phyloP scores from a whole-genome alignment of 1,139 yeast genomes.

The Nakaseomyces bracarensis region DNA sequence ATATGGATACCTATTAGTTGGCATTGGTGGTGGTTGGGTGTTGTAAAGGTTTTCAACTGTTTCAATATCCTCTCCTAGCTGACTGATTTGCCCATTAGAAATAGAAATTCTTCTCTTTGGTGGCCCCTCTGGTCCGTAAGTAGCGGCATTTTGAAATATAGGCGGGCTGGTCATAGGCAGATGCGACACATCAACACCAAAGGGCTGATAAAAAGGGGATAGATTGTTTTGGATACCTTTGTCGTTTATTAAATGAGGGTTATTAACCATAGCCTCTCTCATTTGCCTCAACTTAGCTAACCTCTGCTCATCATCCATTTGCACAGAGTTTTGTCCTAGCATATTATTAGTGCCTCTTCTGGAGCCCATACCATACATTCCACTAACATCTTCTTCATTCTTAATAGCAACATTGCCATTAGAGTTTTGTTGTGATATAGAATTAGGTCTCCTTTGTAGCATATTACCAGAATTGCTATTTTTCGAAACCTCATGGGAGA shows the following conservation, averaged over 20 bases:
- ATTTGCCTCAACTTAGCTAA: not conserved
- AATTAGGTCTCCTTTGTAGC: constrained; percentile 3
- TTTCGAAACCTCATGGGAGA: not conserved
- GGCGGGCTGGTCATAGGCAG: constrained; percentile 64
- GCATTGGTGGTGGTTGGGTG: constrained; percentile 34
- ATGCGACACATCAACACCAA: constrained; percentile 36
- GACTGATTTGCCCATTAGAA: constrained; percentile 76
- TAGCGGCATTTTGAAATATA: constrained; percentile 44
- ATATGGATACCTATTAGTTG: constrained; percentile 12
- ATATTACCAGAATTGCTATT: constrained; percentile 1
- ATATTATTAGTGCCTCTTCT: not conserved
- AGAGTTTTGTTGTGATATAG: not conserved
- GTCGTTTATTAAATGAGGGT: constrained; percentile 21
- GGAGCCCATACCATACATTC: not conserved
- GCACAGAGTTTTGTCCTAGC: not conserved
- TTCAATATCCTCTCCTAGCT: constrained; percentile 38
- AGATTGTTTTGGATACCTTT: constrained; percentile 34
- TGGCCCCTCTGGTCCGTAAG: constrained; percentile 35
- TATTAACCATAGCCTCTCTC: constrained; percentile 12
- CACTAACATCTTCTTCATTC: not conserved
- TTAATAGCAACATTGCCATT: not conserved
- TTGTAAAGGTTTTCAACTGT: constrained; percentile 30
- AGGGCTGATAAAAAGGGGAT: constrained; percentile 35
- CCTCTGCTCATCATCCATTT: constrained; percentile 1
- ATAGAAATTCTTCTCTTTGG: constrained; percentile 59